Conservation (phyloP, 352 stramenopile species). For the Thalassiosira mediterranea region DNA sequence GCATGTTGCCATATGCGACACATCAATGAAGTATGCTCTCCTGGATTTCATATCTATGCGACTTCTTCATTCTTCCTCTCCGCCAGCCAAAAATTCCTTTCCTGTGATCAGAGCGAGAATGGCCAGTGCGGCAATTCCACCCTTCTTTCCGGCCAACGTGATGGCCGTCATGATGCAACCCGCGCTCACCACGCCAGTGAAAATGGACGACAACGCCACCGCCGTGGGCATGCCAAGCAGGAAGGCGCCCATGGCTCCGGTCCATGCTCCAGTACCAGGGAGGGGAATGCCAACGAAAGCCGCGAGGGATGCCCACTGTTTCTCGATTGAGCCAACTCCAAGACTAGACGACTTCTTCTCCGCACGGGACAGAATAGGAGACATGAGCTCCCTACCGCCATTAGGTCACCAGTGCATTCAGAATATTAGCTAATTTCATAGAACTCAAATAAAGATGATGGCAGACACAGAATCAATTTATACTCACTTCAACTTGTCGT, state of each 20-base stretch:
- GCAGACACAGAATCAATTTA: too few relatives aligned
- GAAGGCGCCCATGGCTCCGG: slow-evolving; percentile 87
- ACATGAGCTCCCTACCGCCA: slow-evolving; percentile 81
- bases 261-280: slow-evolving; percentile 88
- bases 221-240: slow-evolving; percentile 84
- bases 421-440: too few relatives aligned
- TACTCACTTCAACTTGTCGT: slow-evolving; percentile 73
- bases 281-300: slow-evolving; percentile 87
- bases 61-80: slow-evolving; percentile 36
- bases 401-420: too few relatives aligned
- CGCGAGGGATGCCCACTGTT: slow-evolving; percentile 82
- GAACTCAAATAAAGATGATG: too few relatives aligned
- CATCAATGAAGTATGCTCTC: slow-evolving; percentile 6
- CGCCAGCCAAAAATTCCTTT: slow-evolving; percentile 60
- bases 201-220: slow-evolving; percentile 80
- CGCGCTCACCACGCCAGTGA: slow-evolving; percentile 80
- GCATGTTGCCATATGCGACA: neutral
- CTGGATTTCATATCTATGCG: too few relatives aligned
- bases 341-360: slow-evolving; percentile 78
- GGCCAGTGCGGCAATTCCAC: slow-evolving; percentile 68
- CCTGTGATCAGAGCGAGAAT: slow-evolving; percentile 66
- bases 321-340: slow-evolving; percentile 73
- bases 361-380: slow-evolving; percentile 72
- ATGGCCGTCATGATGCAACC: slow-evolving; percentile 81
- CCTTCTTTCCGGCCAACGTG: slow-evolving; percentile 76